Evolutionary conservation across 2,329 filamentous ascomycete species (phyloP), one percentile per base, ranked within the genome.

Genomic region (Sphaerostilbella broomeana): DNA sequence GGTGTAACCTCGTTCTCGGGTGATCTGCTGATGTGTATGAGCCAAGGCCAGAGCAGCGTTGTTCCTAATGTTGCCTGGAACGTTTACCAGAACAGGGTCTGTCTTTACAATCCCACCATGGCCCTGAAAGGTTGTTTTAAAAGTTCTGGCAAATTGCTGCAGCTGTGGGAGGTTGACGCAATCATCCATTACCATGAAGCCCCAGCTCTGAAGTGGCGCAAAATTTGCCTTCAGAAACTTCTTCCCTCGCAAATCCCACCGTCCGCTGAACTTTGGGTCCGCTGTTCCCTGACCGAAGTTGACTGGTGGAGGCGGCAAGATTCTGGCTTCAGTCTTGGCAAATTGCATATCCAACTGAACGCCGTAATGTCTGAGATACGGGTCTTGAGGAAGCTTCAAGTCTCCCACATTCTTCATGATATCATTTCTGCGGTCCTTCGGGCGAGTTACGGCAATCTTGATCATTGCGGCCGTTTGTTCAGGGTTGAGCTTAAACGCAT

Each of bases 181-280:
- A n/a, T 68, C 67, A 12, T 75, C 69, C 32, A 88, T 71, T 27
- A 79, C 69, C 34, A 84, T 75, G 18, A 95, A 70, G 5, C 79
- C 86, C 89, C 90, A 98, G 16, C 72, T 74, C 35, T 68, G 69
- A 6, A 97, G 69, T 0, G 76, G 71, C 1, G 66, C 60, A 0
- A 62, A 50, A 55, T 94, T 92, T 4, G 74, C 61, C 36, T 68
- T 63, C 10, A 81, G 69, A 58, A 95, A 95, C 45, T 58, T 83
- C 61, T 86, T 87, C 20, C 79, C 80, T 27, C 86, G 79, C 9
- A 97, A 69, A 58, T 94, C 86, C 92, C 92, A 98, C 17, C 87
- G 81, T 22, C 90, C 92, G 20, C 64, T 61, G 13, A 72, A 75
- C 15, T 76, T 72, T 2, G 86, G 85, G 40, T 81, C 77, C 5